Evolutionary conservation across 2,329 filamentous ascomycete genomes (phyloP).

Genomic region (Clathrospora elynae): DNA sequence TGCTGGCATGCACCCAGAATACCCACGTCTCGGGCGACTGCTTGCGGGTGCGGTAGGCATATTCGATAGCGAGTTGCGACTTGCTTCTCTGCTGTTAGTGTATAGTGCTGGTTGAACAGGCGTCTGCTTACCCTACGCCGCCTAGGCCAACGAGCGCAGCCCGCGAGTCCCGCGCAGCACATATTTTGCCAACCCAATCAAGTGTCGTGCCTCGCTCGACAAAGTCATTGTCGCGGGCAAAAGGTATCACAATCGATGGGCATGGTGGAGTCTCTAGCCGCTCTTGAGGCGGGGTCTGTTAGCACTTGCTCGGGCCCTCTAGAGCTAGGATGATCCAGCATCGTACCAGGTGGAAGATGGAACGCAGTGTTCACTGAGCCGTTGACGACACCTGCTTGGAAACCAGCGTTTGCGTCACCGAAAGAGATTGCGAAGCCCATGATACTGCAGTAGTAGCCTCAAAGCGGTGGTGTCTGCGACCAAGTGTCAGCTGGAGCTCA

Average conservation of each 20-base stretch:
- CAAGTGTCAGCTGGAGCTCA: no score
- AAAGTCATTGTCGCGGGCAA: conserved; percentile 34
- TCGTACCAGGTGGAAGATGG: neutral
- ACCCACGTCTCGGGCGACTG: conserved; percentile 19
- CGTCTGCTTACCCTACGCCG: conserved; percentile 4
- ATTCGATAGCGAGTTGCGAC: conserved; percentile 14
- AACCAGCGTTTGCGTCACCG: neutral
- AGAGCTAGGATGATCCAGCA: neutral
- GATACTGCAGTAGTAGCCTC: no score
- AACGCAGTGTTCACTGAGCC: neutral
- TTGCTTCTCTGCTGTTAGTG: conserved; percentile 13
- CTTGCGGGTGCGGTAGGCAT: conserved; percentile 11
- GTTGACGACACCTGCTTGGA: neutral
- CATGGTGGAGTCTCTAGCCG: neutral
- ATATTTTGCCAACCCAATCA: conserved; percentile 33
- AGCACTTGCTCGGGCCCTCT: neutral
- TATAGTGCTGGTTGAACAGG: neutral
- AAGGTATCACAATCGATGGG: conserved; percentile 16
- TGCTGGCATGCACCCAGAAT: conserved; percentile 17
- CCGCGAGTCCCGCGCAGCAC: conserved; percentile 35
- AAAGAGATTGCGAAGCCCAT: neutral
- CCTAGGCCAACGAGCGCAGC: conserved; percentile 39
- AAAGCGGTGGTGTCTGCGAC: no score
- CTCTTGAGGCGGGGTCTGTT: neutral
- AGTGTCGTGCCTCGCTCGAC: conserved; percentile 29